Conservation (phyloP, 495 filamentous ascomycete genomes). For the Penicillium maclennaniae region DNA sequence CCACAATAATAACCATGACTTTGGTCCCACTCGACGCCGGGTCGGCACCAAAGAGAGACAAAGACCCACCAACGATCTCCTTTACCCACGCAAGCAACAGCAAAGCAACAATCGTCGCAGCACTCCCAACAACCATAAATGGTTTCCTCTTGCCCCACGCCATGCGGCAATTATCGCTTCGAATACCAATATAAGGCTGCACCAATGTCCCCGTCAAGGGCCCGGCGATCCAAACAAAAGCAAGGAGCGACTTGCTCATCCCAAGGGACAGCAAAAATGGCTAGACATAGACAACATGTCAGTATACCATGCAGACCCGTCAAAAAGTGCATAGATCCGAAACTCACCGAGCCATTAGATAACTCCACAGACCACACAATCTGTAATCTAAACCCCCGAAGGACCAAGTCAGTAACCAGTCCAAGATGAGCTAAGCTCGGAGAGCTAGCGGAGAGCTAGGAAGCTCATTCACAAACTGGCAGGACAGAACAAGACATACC, state of each 20-base stretch:
- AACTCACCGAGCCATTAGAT: slow-evolving; percentile 72
- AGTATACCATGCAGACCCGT: neutral
- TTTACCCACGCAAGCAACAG: slow-evolving; percentile 77
- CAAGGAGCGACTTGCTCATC: slow-evolving; percentile 88
- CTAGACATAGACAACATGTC: slow-evolving; percentile 19
- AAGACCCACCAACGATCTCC: slow-evolving; percentile 68
- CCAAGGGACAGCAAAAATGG: slow-evolving; percentile 72
- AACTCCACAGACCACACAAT: slow-evolving; percentile 93
- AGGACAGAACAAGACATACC: slow-evolving; percentile 38
- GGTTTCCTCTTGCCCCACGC: slow-evolving; percentile 82
- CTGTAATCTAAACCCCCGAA: slow-evolving; percentile 55
- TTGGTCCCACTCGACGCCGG: slow-evolving; percentile 56
- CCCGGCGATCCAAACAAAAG: slow-evolving; percentile 90
- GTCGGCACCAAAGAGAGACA: slow-evolving; percentile 68
- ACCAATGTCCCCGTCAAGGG: slow-evolving; percentile 82
- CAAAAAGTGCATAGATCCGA: neutral
- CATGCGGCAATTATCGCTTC: slow-evolving; percentile 79
- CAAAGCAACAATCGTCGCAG: slow-evolving; percentile 67
- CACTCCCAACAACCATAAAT: slow-evolving; percentile 76
- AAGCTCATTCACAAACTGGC: neutral
- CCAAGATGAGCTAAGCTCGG: neutral
- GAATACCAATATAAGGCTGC: slow-evolving; percentile 90
- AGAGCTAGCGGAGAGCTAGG: neutral
- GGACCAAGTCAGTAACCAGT: neutral
- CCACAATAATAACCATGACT: slow-evolving; percentile 60